These are phyloP conservation scores for Penicillium chermesinum DNA, from an alignment of 495 filamentous ascomycete genomes.

Conservation along the genomic window DNA sequence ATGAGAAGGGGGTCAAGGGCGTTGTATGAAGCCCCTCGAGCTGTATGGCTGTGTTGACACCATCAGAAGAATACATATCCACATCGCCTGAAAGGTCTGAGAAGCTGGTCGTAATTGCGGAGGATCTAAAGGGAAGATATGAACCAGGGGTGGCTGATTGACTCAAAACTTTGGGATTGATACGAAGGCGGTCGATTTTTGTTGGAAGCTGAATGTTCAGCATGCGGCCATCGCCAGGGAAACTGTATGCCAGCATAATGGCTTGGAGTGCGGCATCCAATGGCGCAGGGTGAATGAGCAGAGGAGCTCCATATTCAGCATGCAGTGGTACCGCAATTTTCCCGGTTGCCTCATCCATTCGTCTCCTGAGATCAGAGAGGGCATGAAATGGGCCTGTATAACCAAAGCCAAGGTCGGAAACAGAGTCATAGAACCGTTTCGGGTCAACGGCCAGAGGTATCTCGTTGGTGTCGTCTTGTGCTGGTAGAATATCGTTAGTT, in stretches of 20 bases:
- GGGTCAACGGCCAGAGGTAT: conserved; percentile 9
- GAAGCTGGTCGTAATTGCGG: conserved; percentile 11
- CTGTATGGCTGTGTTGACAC: conserved; percentile 16
- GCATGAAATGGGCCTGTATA: conserved; percentile 29
- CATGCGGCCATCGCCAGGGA: conserved; percentile 30
- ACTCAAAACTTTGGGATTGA: conserved; percentile 24
- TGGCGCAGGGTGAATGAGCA: conserved; percentile 32
- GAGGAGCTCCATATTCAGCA: not conserved
- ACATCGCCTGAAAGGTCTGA: conserved; percentile 24
- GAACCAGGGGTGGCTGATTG: conserved; percentile 6
- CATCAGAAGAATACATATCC: conserved; percentile 16
- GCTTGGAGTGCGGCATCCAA: conserved; percentile 41
- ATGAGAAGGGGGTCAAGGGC: conserved; percentile 16
- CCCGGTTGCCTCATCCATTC: conserved; percentile 20
- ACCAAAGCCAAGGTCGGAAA: conserved; percentile 25
- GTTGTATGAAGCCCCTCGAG: conserved; percentile 25
- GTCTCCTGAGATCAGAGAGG: conserved; percentile 18
- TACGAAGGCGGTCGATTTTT: conserved; percentile 41
- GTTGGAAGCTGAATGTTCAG: conserved; percentile 18
- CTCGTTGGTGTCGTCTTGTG: not conserved
- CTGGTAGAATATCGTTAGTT: conserved; percentile 10
- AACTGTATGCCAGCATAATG: conserved; percentile 35
- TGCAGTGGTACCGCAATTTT: conserved; percentile 12
- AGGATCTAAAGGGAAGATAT: conserved; percentile 15
- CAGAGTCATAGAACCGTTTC: conserved; percentile 37